These are phyloP conservation scores for Vicia sativa DNA, from an alignment of 306 rosid species.

Conservation along the genomic window DNA sequence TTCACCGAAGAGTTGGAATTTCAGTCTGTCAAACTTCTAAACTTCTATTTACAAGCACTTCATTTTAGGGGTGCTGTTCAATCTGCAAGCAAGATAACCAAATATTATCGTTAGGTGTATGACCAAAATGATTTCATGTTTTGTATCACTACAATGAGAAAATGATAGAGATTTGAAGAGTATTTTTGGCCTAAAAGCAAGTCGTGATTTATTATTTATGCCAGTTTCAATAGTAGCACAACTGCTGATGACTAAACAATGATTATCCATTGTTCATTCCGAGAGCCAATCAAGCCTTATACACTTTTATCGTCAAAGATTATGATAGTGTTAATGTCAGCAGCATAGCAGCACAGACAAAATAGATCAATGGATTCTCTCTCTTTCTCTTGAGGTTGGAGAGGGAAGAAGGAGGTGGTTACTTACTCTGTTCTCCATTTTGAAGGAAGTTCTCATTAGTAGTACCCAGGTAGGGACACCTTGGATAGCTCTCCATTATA, in stretches of 20 bases:
- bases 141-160: not conserved
- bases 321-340: slow-evolving; percentile 31
- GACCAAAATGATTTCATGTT: slow-evolving; percentile 15
- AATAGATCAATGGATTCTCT: not conserved
- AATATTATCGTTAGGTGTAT: slow-evolving; percentile 1
- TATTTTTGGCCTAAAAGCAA: not conserved
- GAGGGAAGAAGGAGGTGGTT: not conserved
- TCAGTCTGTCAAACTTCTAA: slow-evolving; percentile 39
- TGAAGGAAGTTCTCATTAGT: slow-evolving; percentile 64
- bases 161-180: not conserved
- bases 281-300: slow-evolving; percentile 66
- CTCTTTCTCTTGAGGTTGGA: slow-evolving; percentile 13
- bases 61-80: slow-evolving; percentile 36
- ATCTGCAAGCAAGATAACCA: slow-evolving; percentile 46
- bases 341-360: slow-evolving; percentile 26
- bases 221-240: not conserved
- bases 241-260: not conserved
- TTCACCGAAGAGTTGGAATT: slow-evolving; percentile 33
- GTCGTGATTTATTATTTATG: not conserved
- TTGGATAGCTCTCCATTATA: slow-evolving; percentile 75
- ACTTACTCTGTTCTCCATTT: slow-evolving; percentile 67
- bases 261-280: slow-evolving; percentile 58
- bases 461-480: slow-evolving; percentile 68
- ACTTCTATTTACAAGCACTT: slow-evolving; percentile 54
- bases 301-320: slow-evolving; percentile 47